These are phyloP conservation scores for Naegleria gruberi DNA, from an alignment of 208 protist species.

Conservation along the genomic window DNA sequence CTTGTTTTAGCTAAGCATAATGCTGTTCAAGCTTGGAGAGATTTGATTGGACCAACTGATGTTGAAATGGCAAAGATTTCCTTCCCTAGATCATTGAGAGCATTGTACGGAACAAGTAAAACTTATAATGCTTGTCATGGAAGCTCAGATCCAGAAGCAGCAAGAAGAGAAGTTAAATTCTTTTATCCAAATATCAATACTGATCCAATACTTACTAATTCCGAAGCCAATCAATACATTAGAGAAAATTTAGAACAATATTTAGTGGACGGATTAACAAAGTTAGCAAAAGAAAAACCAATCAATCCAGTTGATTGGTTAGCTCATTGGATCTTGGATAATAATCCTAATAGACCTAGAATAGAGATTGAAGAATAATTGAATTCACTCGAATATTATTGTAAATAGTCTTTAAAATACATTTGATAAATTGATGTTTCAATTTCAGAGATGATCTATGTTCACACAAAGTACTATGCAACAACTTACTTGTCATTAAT, in stretches of 20 bases:
- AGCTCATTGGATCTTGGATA: slow-evolving; percentile 64
- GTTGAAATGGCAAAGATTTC: slow-evolving; percentile 16
- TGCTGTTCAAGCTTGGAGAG: slow-evolving; percentile 29
- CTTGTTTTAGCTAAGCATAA: slow-evolving; percentile 20
- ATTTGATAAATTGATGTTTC: no score
- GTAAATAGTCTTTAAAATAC: no score
- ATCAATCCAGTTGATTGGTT: slow-evolving; percentile 70
- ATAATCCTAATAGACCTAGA: slow-evolving; percentile 48
- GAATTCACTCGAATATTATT: no score
- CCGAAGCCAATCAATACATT: slow-evolving; percentile 63
- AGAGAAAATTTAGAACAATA: slow-evolving; percentile 62
- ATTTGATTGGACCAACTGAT: slow-evolving; percentile 35
- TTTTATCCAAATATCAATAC: slow-evolving; percentile 47
- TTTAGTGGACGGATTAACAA: slow-evolving; percentile 67
- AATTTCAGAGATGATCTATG: no score
- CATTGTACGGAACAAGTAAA: slow-evolving; percentile 25
- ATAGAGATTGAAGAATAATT: slow-evolving; percentile 15
- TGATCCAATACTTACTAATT: slow-evolving; percentile 53
- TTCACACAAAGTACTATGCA: no score
- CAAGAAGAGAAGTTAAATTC: slow-evolving; percentile 33
- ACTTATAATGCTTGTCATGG: slow-evolving; percentile 37
- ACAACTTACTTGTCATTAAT: no score
- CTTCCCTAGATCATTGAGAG: slow-evolving; percentile 21
- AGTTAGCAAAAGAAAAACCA: slow-evolving; percentile 64
- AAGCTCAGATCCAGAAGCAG: slow-evolving; percentile 18